A percentile compares a stretch with the other conserved stretches of the same genome.
Conservation (phyloP, 1,284 basidiomycete species). For the Marasmius fiardii region DNA sequence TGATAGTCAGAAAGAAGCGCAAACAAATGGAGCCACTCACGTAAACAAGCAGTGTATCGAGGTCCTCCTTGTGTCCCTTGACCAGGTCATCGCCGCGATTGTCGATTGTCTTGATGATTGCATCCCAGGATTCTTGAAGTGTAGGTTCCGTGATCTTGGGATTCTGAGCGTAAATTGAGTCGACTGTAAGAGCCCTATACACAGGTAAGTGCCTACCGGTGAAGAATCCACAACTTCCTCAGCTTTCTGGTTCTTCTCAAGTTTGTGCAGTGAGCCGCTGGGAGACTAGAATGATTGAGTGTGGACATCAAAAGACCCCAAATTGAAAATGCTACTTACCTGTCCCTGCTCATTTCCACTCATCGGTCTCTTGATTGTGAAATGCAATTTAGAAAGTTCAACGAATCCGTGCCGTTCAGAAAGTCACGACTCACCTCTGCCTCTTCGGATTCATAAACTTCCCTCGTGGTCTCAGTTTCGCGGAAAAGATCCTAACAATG, state of each 20-base stretch:
- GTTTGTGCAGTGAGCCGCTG: no score
- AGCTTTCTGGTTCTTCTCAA: no score
- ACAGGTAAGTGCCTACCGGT: neutral
- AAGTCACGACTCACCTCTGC: no score
- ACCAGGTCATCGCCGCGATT: neutral
- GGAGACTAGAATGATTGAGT: no score
- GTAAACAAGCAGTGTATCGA: neutral
- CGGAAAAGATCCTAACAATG: no score
- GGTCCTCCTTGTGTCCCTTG: neutral
- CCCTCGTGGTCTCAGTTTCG: no score
- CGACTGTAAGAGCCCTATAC: neutral
- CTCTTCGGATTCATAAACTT: no score
- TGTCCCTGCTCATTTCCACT: slow-evolving; percentile 82
- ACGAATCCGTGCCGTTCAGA: no score
- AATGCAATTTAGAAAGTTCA: no score
- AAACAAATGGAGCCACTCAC: neutral
- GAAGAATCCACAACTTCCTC: neutral
- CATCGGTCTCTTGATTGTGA: no score
- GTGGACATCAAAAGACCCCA: no score
- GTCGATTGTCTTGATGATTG: neutral
- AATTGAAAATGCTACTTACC: slow-evolving; percentile 77
- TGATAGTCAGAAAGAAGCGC: neutral
- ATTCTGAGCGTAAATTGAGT: neutral
- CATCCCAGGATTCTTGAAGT: neutral
- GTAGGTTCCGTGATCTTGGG: neutral